A percentile compares a stretch with the other conserved stretches of the same genome.
Conservation (phyloP, 768 basidiomycete genomes). For the Pisolithus microcarpus region DNA sequence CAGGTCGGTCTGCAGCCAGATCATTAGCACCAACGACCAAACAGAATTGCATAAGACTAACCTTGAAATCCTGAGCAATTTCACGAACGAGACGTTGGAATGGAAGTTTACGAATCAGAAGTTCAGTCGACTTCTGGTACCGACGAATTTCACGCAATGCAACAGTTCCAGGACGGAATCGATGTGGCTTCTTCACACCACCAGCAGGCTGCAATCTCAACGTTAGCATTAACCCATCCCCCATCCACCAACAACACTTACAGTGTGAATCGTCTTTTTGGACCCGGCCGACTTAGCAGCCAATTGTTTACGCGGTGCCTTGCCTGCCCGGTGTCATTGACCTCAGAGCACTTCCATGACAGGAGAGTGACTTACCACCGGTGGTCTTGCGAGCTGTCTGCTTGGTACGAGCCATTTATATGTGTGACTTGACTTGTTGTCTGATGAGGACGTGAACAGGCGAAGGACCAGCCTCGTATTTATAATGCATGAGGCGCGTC, state of each 20-base stretch:
- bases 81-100: conserved; percentile 89
- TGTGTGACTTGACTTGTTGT: too few species aligned
- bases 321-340: conserved; percentile 28
- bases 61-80: conserved; percentile 90
- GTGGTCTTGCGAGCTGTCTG: conserved; percentile 75
- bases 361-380: conserved; percentile 41
- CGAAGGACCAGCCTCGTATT: conserved; percentile 6
- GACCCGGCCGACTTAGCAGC: conserved; percentile 57
- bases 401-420: conserved; percentile 73
- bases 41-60: conserved; percentile 22
- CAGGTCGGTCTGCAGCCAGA: conserved; percentile 50
- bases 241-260: conserved; percentile 17
- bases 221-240: background rate
- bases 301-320: conserved; percentile 66
- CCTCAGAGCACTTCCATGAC: background rate
- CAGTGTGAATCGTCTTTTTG: conserved; percentile 42
- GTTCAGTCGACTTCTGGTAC: conserved; percentile 84
- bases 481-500: conserved; percentile 15
- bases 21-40: background rate
- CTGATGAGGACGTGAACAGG: background rate
- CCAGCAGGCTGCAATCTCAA: conserved; percentile 47
- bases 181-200: conserved; percentile 92
- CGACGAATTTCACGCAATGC: conserved; percentile 85
- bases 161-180: conserved; percentile 78
- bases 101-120: conserved; percentile 80